phyloP scores from a whole-genome alignment of 2,329 filamentous ascomycete species.

The Clonostachys byssicola region DNA sequence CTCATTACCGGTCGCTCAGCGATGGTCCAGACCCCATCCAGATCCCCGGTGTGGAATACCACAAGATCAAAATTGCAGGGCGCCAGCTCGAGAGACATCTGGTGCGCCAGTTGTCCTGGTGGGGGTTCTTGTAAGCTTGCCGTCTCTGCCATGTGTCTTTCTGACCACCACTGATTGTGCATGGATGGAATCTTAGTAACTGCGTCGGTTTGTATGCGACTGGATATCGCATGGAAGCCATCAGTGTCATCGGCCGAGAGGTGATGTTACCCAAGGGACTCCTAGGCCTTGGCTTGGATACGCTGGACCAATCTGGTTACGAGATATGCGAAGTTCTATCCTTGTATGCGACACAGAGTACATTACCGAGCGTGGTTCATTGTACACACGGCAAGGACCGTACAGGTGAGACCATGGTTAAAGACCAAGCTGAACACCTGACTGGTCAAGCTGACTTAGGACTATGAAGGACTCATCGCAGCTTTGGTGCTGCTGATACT shows the following conservation, averaged over 20 bases:
- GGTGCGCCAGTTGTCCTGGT: constrained; percentile 64
- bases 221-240: constrained; percentile 65
- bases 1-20: constrained; percentile 6
- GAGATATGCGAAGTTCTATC: constrained; percentile 46
- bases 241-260: constrained; percentile 63
- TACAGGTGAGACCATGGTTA: constrained; percentile 17
- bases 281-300: constrained; percentile 64
- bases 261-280: constrained; percentile 73
- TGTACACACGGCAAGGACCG: constrained; percentile 91
- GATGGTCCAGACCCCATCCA: constrained; percentile 33
- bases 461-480: constrained; percentile 57
- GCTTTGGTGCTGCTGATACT: constrained; percentile 65
- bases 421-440: background rate
- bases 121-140: constrained; percentile 51
- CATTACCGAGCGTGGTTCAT: constrained; percentile 68
- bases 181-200: constrained; percentile 11
- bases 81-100: constrained; percentile 65
- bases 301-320: constrained; percentile 60
- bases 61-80: constrained; percentile 71
- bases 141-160: background rate
- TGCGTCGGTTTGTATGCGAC: constrained; percentile 59
- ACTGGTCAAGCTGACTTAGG: background rate
- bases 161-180: background rate
- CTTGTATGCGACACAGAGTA: constrained; percentile 20
- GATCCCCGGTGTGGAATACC: constrained; percentile 61